phyloP scores from a whole-genome alignment of 2,329 filamentous ascomycete species.

The Acephala macrosclerotiorum region DNA sequence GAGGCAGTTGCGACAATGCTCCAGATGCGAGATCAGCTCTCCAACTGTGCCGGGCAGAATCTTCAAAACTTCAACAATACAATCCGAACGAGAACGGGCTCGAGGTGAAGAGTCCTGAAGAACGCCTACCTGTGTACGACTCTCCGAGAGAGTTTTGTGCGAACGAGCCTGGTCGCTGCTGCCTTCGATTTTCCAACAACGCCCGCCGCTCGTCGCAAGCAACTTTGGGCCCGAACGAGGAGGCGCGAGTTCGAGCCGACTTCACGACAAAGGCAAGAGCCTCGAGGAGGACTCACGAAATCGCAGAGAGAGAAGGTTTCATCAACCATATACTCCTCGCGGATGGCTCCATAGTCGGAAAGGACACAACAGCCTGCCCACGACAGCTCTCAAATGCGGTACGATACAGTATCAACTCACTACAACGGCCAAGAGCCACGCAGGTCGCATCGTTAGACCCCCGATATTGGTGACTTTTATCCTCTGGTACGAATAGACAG shows the following conservation, averaged over 20 bases:
- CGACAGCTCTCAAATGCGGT: constrained; percentile 32
- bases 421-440: constrained; percentile 33
- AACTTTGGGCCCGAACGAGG: neutral
- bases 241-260: neutral
- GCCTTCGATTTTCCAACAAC: neutral
- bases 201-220: constrained; percentile 9
- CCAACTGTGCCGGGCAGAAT: constrained; percentile 5
- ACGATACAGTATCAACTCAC: constrained; percentile 25
- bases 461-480: constrained; percentile 16
- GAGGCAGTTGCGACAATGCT: constrained; percentile 2
- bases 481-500: neutral
- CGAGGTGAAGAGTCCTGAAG: neutral
- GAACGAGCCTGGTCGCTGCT: constrained; percentile 10
- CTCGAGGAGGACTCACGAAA: constrained; percentile 10
- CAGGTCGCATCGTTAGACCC: constrained; percentile 20
- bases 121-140: constrained; percentile 1
- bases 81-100: neutral
- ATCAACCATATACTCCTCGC: constrained; percentile 21
- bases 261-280: constrained; percentile 13
- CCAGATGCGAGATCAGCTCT: constrained; percentile 2
- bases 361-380: constrained; percentile 30
- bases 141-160: constrained; percentile 20
- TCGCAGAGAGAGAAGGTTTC: neutral
- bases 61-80: neutral
- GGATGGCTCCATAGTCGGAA: constrained; percentile 32